Base-by-base conservation (phyloP, 2,329 filamentous ascomycete species). In the Scytalidium sp. region DNA sequence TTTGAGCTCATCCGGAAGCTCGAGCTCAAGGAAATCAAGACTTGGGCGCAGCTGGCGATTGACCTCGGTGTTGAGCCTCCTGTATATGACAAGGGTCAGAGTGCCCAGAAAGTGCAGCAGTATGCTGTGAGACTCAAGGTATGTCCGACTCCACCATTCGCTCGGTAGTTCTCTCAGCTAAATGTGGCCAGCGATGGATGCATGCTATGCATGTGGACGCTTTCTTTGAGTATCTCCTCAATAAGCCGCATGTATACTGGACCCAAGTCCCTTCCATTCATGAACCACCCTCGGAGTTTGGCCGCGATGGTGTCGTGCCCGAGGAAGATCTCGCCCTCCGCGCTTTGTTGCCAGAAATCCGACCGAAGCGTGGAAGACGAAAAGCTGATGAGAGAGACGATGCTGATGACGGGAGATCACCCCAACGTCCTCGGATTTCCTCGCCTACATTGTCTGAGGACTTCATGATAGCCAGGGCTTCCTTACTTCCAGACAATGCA, bases 141-240 rank as follows among this genome's bases (percentile, higher is more conserved):
- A 70, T 62, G 70, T 63, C 41, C n/a, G n/a, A n/a, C 50, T 40
- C 41, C 47, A 55, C 47, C 29, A 43, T 50, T 43, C 36, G 15
- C 29, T 19, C 10, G 21, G n/a, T n/a, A n/a, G n/a, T n/a, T n/a
- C n/a, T n/a, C n/a, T n/a, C n/a, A 41, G 40, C 59, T 61, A 51
- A 61, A 22, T 19, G 20, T 43, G 29, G 11, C 42, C 60, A 89
- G 88, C 85, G 93, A 64, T 97, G 92, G 92, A 94, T 97, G 89
- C 90, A 90, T 65, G 92, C 91, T 4, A 93, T 96, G 87, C 92
- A 96, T 66, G 84, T 96, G 46, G 90, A 96, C 74, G 88, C 90
- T 10, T 97, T 97, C 66, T 97, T 96, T 62, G 90, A 96, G 65
- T 97, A 90, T 65, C 81, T 95, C 19, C 77, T 93, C 54, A 83